These are phyloP conservation scores for Phytophthora ohioensis DNA, from an alignment of 352 stramenopile genomes.

Conservation along the genomic window DNA sequence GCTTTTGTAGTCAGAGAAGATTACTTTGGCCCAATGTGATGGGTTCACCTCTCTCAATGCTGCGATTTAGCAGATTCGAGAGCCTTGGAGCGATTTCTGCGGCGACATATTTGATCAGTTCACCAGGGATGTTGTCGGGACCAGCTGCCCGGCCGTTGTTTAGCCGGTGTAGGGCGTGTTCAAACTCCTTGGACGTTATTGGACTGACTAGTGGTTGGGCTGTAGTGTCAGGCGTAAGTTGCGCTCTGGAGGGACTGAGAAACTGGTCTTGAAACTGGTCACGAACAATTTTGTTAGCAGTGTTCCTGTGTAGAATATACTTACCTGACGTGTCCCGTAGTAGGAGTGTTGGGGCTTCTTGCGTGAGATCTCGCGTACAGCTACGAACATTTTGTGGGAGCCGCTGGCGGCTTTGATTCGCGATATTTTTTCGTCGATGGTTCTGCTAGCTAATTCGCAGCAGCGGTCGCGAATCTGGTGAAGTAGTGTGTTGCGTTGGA, in stretches of 20 bases:
- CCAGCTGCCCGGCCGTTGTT: background rate
- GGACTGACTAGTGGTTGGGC: background rate
- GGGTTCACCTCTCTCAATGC: background rate
- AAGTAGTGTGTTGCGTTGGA: background rate
- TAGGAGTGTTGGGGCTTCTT: background rate
- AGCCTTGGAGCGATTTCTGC: background rate
- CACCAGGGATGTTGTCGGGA: constrained; percentile 6
- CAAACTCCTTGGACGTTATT: background rate
- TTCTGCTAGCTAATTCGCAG: background rate
- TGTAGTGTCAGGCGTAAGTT: no score
- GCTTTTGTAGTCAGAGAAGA: constrained; percentile 4
- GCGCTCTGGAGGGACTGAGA: no score
- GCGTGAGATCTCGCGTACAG: background rate
- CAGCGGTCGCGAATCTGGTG: background rate
- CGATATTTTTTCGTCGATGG: background rate
- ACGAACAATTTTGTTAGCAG: no score
- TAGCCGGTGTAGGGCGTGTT: background rate
- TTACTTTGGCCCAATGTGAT: background rate
- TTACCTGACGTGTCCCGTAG: no score
- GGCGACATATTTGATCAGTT: constrained; percentile 14
- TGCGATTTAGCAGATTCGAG: background rate
- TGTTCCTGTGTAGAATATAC: no score
- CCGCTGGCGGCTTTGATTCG: background rate
- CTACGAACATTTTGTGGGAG: background rate
- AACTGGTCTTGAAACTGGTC: no score